phyloP scores from a whole-genome alignment of 1,284 basidiomycete genomes.

The Ustilago lituana region DNA sequence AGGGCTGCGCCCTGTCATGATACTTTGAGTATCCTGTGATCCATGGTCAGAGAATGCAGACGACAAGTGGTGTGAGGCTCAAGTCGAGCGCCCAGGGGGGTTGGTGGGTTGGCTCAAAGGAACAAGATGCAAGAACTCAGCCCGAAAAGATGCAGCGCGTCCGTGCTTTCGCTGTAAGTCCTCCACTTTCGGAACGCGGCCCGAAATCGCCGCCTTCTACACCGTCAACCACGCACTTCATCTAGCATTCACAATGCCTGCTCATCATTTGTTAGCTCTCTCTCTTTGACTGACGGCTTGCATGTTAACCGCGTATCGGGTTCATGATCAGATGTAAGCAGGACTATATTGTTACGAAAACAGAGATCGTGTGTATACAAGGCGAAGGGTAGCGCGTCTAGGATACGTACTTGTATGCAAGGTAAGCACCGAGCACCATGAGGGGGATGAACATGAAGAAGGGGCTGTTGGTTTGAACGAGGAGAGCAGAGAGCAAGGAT shows the following conservation, averaged over 20 bases:
- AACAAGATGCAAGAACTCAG: neutral
- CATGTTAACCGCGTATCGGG: too few species aligned
- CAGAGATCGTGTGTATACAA: conserved; percentile 12
- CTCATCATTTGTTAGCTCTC: too few species aligned
- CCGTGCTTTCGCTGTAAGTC: conserved; percentile 6
- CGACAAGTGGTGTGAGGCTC: neutral
- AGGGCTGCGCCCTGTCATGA: conserved; percentile 39
- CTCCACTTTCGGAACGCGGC: conserved; percentile 26
- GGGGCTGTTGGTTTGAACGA: conserved; percentile 39
- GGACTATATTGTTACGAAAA: conserved; percentile 7
- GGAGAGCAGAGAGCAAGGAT: neutral
- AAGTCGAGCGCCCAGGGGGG: neutral
- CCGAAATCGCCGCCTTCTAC: neutral
- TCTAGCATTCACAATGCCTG: too few species aligned
- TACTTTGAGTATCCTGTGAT: conserved; percentile 7
- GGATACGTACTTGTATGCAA: conserved; percentile 56
- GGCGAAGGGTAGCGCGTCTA: conserved; percentile 11
- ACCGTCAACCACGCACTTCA: too few species aligned
- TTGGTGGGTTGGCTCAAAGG: neutral
- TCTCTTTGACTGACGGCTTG: too few species aligned
- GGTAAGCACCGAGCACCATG: conserved; percentile 48
- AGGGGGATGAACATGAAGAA: conserved; percentile 63
- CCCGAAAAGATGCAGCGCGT: neutral
- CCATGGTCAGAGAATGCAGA: conserved; percentile 8
- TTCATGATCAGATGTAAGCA: neutral